Evolutionary conservation across 495 filamentous ascomycete genomes (phyloP).

Genomic region (Aspergillus cristatus): DNA sequence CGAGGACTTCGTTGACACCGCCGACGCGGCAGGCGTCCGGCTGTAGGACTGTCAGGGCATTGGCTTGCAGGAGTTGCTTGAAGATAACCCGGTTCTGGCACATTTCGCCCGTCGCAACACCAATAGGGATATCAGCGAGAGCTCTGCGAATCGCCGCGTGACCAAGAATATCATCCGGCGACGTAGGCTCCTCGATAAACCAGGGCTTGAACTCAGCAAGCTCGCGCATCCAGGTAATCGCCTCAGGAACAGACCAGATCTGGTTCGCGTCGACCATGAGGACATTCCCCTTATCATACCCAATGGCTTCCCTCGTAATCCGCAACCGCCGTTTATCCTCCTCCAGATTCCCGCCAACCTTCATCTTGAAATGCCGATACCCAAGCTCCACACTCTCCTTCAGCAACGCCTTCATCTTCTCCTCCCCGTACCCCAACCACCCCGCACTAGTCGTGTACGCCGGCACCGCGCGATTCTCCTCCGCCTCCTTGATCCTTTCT

Average conservation of each 20-base stretch:
- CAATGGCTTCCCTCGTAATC: slow-evolving; percentile 76
- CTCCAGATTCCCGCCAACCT: slow-evolving; percentile 67
- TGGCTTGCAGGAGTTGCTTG: slow-evolving; percentile 76
- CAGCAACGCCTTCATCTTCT: slow-evolving; percentile 68
- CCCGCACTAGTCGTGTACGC: slow-evolving; percentile 89
- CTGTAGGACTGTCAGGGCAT: slow-evolving; percentile 82
- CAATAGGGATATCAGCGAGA: slow-evolving; percentile 57
- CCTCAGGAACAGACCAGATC: slow-evolving; percentile 87
- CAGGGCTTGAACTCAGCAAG: slow-evolving; percentile 82
- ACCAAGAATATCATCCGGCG: slow-evolving; percentile 83
- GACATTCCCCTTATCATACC: slow-evolving; percentile 77
- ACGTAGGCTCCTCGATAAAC: slow-evolving; percentile 98
- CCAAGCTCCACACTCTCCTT: slow-evolving; percentile 63
- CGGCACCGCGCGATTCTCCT: slow-evolving; percentile 63
- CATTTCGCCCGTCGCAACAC: slow-evolving; percentile 93
- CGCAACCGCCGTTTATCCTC: slow-evolving; percentile 57
- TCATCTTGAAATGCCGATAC: slow-evolving; percentile 86
- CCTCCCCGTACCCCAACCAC: slow-evolving; percentile 88
- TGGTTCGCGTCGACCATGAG: slow-evolving; percentile 90
- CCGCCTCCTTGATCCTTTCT: slow-evolving; percentile 58
- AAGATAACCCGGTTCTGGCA: slow-evolving; percentile 92
- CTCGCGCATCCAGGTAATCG: slow-evolving; percentile 77
- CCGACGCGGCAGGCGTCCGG: slow-evolving; percentile 88
- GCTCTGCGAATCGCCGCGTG: slow-evolving; percentile 79
- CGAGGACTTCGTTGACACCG: slow-evolving; percentile 86